Base-by-base conservation (phyloP, 2,329 filamentous ascomycete genomes). In the Ascomycota sp. region DNA sequence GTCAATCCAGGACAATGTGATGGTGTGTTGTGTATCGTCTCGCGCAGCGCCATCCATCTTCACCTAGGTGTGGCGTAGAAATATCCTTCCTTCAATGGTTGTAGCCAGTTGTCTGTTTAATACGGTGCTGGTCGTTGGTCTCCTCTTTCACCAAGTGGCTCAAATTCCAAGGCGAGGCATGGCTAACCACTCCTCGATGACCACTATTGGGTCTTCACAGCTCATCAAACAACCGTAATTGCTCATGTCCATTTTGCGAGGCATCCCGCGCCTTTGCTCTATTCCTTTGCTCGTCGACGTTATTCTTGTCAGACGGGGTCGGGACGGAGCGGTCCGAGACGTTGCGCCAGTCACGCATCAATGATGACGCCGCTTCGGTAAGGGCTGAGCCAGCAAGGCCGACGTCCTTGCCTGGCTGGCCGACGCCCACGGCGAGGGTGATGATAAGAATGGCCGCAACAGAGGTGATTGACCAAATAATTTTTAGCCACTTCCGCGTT, bases 391-490 rank as follows among this genome's bases (percentile, higher is more conserved):
- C 25, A 15, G 4, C 17, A 17, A 15, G 12, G 28, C 19, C 32
- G n/a, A 30, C 21, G 8, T 15, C 15, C 12, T 4, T 27, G 4
- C 19, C 17, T 12, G 30, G 21, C 29, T 45, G 46, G 11, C 43
- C 40, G 29, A 47, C 42, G 11, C 43, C 41, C 21, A 52, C 36
- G 22, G 60, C 46, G 17, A 66, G 39, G 7, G 67, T 46, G 3
- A 63, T 35, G 12, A 68, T 34, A 3, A 66, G 38, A 23, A 75
- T 55, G 4, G 55, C 45, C 22, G 63, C 34, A 7, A 57, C 45
- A 15, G 55, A 64, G 35, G 63, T 64, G 36, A 70, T 57, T 24
- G 69, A 59, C 71, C 74, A 80, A 28, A 76, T 52, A 13, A 65
- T 59, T 38, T 65, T 68, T 36, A 80, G 53, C 29, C 72, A 62